phyloP scores from a whole-genome alignment of 73 alveolate genomes.

The Loxodes magnus region DNA sequence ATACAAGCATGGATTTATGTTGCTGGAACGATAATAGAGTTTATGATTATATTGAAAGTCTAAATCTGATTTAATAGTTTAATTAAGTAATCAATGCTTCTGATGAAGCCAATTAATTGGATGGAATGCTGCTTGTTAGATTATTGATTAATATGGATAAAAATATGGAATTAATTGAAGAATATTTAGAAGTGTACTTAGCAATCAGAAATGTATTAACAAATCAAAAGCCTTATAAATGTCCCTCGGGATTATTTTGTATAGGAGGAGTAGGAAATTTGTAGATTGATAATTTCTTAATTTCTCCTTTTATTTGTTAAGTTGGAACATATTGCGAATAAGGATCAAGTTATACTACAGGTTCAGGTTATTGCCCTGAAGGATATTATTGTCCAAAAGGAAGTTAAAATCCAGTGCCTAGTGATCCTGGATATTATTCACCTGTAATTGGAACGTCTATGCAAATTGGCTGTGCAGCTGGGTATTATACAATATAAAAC shows the following conservation, averaged over 20 bases:
- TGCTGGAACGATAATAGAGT: too few relatives aligned
- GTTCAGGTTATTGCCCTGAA: slow-evolving; percentile 64
- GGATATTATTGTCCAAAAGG: slow-evolving; percentile 68
- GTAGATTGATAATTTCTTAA: slow-evolving; percentile 11
- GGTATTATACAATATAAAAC: slow-evolving; percentile 40
- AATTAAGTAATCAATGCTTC: too few relatives aligned
- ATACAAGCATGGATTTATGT: too few relatives aligned
- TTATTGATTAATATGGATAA: too few relatives aligned
- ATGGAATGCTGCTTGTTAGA: too few relatives aligned
- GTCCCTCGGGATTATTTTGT: slow-evolving; percentile 65
- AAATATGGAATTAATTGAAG: too few relatives aligned
- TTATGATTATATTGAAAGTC: too few relatives aligned
- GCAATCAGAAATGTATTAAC: slow-evolving; percentile 11
- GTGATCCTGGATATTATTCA: slow-evolving; percentile 32
- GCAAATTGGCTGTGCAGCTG: slow-evolving; percentile 56
- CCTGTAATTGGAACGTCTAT: slow-evolving; percentile 34
- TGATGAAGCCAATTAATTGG: too few relatives aligned
- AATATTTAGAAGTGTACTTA: too few relatives aligned
- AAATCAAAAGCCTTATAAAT: slow-evolving; percentile 11
- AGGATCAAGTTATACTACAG: slow-evolving; percentile 60
- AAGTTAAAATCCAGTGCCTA: slow-evolving; percentile 34
- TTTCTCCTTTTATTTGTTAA: slow-evolving; percentile 48
- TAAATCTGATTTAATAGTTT: too few relatives aligned
- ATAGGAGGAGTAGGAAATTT: slow-evolving; percentile 48
- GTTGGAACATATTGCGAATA: slow-evolving; percentile 59